Evolutionary conservation across 306 rosid species (phyloP).

Genomic region (Sicyos baderoa): DNA sequence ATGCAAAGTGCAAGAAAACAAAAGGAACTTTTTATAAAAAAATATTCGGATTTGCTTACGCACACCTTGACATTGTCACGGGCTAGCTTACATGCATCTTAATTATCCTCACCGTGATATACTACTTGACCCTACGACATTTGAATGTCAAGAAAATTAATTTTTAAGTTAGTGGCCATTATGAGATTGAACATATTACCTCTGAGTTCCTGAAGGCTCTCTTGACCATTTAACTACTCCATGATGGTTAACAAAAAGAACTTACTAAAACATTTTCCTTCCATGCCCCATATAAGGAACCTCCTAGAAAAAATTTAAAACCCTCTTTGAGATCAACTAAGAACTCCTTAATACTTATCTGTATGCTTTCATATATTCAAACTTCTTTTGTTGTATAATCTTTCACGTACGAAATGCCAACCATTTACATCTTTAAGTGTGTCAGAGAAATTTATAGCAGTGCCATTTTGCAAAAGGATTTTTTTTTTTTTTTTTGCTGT

Average conservation of each 20-base stretch:
- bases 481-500: neutral
- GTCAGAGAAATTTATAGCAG: neutral
- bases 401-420: neutral
- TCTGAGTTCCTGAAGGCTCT: too few species aligned
- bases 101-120: too few species aligned
- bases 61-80: too few species aligned
- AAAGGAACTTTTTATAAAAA: neutral
- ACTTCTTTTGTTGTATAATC: neutral
- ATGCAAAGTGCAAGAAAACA: neutral
- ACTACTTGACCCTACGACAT: too few species aligned
- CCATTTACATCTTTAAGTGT: neutral
- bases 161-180: too few species aligned
- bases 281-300: neutral
- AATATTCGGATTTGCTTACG: too few species aligned
- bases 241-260: neutral
- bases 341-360: neutral
- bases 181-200: too few species aligned
- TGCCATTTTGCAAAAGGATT: too few species aligned
- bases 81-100: too few species aligned
- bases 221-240: too few species aligned
- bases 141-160: too few species aligned
- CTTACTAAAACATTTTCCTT: neutral
- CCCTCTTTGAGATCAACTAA: neutral
- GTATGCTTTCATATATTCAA: neutral
- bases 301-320: neutral